A percentile compares a stretch with the other conserved stretches of the same genome.
phyloP scores from a whole-genome alignment of 2,329 filamentous ascomycete genomes.

The Ambrosiella cleistominuta region DNA sequence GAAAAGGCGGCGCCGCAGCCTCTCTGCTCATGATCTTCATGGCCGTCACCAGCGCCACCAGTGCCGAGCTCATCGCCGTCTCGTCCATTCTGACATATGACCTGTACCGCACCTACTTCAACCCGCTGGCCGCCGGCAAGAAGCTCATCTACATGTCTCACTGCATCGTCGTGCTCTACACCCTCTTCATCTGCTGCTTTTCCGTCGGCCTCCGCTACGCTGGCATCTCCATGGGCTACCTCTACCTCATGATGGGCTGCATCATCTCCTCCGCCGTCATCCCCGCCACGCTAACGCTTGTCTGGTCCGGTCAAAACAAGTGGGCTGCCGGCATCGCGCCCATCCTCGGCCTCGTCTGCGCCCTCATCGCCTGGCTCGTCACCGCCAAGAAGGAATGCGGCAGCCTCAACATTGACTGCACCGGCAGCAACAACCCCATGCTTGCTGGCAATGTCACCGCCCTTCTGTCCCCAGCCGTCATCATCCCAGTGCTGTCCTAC shows the following conservation, averaged over 20 bases:
- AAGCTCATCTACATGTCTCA: conserved; percentile 68
- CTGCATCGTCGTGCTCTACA: conserved; percentile 50
- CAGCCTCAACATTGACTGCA: conserved; percentile 50
- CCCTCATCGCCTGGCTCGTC: conserved; percentile 59
- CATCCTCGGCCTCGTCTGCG: conserved; percentile 45
- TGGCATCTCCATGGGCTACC: conserved; percentile 71
- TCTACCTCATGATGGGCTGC: conserved; percentile 81
- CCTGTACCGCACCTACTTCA: conserved; percentile 73
- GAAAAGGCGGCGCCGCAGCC: conserved; percentile 61
- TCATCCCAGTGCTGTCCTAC: conserved; percentile 60
- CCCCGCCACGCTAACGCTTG: conserved; percentile 60
- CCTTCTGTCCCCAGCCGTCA: conserved; percentile 56
- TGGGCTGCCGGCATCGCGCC: conserved; percentile 52
- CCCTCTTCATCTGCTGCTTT: conserved; percentile 60
- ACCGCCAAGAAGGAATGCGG: conserved; percentile 54
- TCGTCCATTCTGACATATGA: conserved; percentile 79
- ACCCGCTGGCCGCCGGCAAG: conserved; percentile 56
- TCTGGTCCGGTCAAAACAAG: conserved; percentile 66
- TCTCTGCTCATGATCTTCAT: conserved; percentile 74
- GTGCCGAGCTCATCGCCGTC: conserved; percentile 70
- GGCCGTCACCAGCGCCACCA: conserved; percentile 73
- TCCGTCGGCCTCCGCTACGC: conserved; percentile 57
- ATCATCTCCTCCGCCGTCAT: conserved; percentile 76
- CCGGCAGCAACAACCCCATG: conserved; percentile 74
- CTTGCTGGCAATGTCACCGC: conserved; percentile 72